Base-by-base conservation (phyloP, 495 filamentous ascomycete species). In the Lasiosphaeris hirsuta region DNA sequence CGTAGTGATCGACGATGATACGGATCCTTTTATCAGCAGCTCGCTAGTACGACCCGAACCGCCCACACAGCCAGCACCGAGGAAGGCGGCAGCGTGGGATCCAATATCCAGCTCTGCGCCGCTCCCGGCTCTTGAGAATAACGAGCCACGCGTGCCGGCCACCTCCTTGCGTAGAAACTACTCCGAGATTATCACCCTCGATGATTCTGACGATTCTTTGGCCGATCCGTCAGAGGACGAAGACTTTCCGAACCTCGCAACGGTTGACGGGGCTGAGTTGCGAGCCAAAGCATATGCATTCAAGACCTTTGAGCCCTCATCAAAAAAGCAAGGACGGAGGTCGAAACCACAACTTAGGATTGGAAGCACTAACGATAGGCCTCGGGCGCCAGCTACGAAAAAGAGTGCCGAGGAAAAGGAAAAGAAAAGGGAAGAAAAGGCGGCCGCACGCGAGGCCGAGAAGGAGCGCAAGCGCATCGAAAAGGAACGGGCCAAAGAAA, bases 401-500 rank as follows among this genome's bases (percentile, higher is more conserved):
- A 73, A 69, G 63, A 71, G 57, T 7, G 58, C 69, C 10, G 62
- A 66, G 10, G 75, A 79, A 39, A 71, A 62, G 39, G 63, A 63
- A 4, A 64, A 47, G 10, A 69, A 75, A 23, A 74, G 57, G 42
- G 67, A 64, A 40, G 63, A 72, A 39, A 76, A 68, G 52, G 65
- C 67, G 9, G 71, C 67, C 9, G 69, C 60, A 10, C 74, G 77
- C 57, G 84, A 86, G 39, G 83, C 79, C 0, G 83, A 84, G 70
- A 65, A 56, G 46, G 81, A 84, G 39, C 75, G 73, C 52, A 70
- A 84, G 71, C 64, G 70, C 54, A 17, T 66, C 56, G 67, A 83
- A 66, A 75, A 79, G 73, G 57, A 83, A 75, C 66, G 78, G 72
- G 68, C 75, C 62, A 72, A 85, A 60, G 81, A 82, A 62, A 79